Evolutionary conservation across 2,329 filamentous ascomycete species (phyloP), one percentile per base, ranked within the genome.

Genomic region (Zalaria obscura): DNA sequence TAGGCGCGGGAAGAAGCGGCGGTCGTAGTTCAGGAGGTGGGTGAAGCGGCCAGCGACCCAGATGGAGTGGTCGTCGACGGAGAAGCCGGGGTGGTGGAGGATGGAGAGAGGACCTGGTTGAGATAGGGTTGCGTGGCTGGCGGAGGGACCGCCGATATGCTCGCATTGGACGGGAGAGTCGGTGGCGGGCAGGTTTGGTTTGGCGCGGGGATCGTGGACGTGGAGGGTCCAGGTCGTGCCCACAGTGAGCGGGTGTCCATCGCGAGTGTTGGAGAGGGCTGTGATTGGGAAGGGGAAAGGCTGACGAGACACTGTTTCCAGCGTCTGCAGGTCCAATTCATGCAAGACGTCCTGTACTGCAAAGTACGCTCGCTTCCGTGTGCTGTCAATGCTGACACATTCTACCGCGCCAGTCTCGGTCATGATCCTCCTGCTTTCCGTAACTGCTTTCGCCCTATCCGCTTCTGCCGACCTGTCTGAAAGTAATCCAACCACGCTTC

Each of bases 1-100:
- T 5, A 94, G 72, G 10, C 75, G 74, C 0, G 86, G 84, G 53
- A 95, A 93, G 59, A 76, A 85, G 36, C 89, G 80, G 3, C 87
- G 76, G 55, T 95, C 87, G 61, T 94, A 96, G 55, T 86, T 81
- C 3, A 95, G 67, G 43, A 95, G 84, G 52, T 78, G 88, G 4
- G 87, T 83, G 56, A 95, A 95, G 10, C 89, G 76, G 0, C 89
- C 89, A 4, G 82, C 85, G 31, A 95, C 77, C 64, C 88, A 89
- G 34, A 96, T 91, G 27, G 91, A 82, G 11, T 78, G 68, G 47
- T 75, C 68, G 38, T 65, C 63, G 5, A 65, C 60, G 0, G 70
- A 72, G 1, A 74, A 64, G 5, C 65, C 68, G 9, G 80, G 79
- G 27, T 88, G 67, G 55, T 94, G 86, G 2, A 93, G 66, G 46